Conservation (phyloP, 352 stramenopile species). For the Phytophthora macrochlamydospora region DNA sequence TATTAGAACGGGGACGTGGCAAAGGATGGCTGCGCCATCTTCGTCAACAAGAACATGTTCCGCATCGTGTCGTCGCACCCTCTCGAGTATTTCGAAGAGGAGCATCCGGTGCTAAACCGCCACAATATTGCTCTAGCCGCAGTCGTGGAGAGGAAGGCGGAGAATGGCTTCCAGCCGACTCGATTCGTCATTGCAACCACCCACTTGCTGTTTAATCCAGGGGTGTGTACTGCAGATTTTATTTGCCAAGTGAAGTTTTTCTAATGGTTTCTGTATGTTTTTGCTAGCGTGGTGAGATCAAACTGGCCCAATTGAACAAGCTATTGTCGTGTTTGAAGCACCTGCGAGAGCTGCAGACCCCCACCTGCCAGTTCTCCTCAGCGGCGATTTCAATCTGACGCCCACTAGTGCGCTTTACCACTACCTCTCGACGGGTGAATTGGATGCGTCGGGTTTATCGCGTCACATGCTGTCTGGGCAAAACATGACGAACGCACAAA, state of each 20-base stretch:
- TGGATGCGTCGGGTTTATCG: constrained; percentile 52
- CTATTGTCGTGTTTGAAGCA: constrained; percentile 43
- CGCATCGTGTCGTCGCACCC: constrained; percentile 45
- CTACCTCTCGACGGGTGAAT: constrained; percentile 48
- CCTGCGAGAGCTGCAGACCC: constrained; percentile 20
- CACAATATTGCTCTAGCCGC: constrained; percentile 64
- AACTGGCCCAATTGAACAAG: constrained; percentile 62
- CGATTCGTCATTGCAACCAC: constrained; percentile 69
- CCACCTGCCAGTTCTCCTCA: constrained; percentile 53
- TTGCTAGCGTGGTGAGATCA: constrained; percentile 65
- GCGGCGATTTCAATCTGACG: constrained; percentile 72
- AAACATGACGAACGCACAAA: constrained; percentile 30
- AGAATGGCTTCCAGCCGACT: constrained; percentile 7
- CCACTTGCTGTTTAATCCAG: constrained; percentile 76
- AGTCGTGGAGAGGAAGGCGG: constrained; percentile 42
- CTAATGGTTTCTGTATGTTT: constrained; percentile 7
- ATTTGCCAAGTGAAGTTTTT: too few relatives aligned
- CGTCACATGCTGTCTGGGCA: constrained; percentile 58
- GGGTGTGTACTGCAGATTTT: constrained; percentile 29
- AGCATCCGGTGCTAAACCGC: constrained; percentile 52
- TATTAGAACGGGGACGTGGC: constrained; percentile 62
- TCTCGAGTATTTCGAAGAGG: constrained; percentile 53
- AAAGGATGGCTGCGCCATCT: constrained; percentile 71
- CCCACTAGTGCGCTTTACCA: constrained; percentile 72
- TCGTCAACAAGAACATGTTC: constrained; percentile 54